Conservation (phyloP, 148 eudicot species). For the Fallopia convolvulus region DNA sequence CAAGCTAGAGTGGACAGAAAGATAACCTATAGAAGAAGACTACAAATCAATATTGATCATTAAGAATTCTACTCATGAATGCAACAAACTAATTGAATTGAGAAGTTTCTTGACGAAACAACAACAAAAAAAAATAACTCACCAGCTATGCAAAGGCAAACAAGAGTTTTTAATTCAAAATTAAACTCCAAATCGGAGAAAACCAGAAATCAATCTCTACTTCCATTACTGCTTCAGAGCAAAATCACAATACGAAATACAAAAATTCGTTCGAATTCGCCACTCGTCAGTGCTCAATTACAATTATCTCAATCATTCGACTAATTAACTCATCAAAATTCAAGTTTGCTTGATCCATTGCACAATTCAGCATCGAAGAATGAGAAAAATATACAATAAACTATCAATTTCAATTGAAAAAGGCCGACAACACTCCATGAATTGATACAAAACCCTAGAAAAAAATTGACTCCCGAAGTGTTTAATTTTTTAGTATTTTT, state of each 20-base stretch:
- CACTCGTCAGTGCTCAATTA: not conserved
- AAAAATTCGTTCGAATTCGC: not conserved
- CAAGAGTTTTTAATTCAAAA: not conserved
- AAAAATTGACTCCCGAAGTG: not conserved
- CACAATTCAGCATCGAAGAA: not conserved
- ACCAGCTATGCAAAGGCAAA: not conserved
- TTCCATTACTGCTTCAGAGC: not conserved
- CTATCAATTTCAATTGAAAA: not conserved
- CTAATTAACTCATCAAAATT: not conserved
- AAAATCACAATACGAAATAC: not conserved
- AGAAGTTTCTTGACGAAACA: not conserved
- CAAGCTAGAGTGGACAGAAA: not conserved
- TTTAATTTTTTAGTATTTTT: not conserved
- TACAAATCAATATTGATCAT: not conserved
- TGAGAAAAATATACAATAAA: not conserved
- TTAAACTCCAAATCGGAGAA: not conserved
- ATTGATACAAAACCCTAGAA: conserved; percentile 1
- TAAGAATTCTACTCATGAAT: not conserved
- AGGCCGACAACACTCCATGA: not conserved
- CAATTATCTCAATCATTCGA: not conserved
- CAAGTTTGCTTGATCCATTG: not conserved
- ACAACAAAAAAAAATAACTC: not conserved
- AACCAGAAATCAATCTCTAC: not conserved
- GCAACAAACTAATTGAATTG: not conserved
- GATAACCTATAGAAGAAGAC: not conserved